Base-by-base conservation (phyloP, 805 yeast species). In the Yarrowia osloensis region DNA sequence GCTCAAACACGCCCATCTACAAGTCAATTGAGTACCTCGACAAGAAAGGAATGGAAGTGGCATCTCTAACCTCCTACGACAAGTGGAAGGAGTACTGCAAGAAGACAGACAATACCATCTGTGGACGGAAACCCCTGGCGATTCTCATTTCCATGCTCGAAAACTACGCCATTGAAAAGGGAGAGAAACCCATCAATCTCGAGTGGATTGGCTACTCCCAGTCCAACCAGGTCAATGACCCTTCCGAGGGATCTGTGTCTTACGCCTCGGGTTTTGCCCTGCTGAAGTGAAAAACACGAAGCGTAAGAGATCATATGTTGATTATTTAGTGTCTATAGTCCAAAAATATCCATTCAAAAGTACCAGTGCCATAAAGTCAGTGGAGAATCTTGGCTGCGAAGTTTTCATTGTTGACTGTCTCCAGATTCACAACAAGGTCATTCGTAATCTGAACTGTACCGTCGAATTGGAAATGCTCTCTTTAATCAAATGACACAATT, bases 51-150 rank as follows among this genome's bases (percentile, higher is more conserved):
- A 90, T 91, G 91, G 76, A 80, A 11, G 77, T 88, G 2, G 80
- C 88, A 0, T 76, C 86, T 0, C 44, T 68, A 12, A 93, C 91
- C 2, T 80, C 85, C 2, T 84, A 86, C 66, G 72, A 74, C 0
- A 77, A 77, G 8, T 95, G 97, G 91, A 81, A 80, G 65, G 75
- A 81, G 29, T 95, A 95, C 74, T 84, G 95, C 4, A 77, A 78
- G 6, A 71, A 70, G 0, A 91, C 98, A 0, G 91, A 88, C 0
- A 93, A 94, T 77, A 95, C 99, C 0, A 89, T 95, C 19, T 95
- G 99, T 77, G 99, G 99, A 0, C 89, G 92, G 68, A 87, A 85
- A 68, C 97, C 98, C 0, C 81, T 95, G 39, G 84, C 85, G 1
- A 79, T 91, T 9, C 74, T 94, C 2, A 74, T 88, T 68, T 88